Evolutionary conservation across 2,329 filamentous ascomycete genomes (phyloP).

Genomic region (Sarocladium brachiariae): DNA sequence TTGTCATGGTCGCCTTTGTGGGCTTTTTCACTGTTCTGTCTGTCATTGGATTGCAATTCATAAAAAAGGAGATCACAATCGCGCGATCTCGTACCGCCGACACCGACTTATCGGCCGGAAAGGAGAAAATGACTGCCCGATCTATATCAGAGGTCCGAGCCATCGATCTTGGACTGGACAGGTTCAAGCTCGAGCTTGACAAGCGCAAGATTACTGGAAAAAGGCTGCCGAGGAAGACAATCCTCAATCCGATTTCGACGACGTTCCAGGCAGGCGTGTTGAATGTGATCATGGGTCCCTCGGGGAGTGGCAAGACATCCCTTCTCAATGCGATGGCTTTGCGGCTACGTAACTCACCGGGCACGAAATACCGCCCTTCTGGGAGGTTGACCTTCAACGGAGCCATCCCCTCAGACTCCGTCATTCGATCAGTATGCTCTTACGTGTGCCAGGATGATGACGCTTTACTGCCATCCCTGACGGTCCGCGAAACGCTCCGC

Average conservation of each 20-base stretch:
- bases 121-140: conserved; percentile 57
- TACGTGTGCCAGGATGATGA: conserved; percentile 77
- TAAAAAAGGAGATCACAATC: conserved; percentile 63
- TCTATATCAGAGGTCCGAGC: conserved; percentile 47
- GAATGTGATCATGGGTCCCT: conserved; percentile 76
- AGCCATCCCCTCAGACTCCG: conserved; percentile 57
- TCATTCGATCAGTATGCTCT: conserved; percentile 65
- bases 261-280: conserved; percentile 61
- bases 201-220: conserved; percentile 50
- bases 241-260: conserved; percentile 60
- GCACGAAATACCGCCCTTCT: conserved; percentile 53
- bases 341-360: conserved; percentile 53
- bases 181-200: conserved; percentile 57
- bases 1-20: conserved; percentile 55
- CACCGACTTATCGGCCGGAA: conserved; percentile 59
- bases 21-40: conserved; percentile 57
- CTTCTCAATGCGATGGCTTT: conserved; percentile 67
- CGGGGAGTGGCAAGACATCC: conserved; percentile 70
- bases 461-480: conserved; percentile 64
- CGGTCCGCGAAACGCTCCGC: conserved; percentile 65
- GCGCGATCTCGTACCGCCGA: conserved; percentile 53
- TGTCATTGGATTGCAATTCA: conserved; percentile 54
- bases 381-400: conserved; percentile 66
- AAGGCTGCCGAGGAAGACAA: conserved; percentile 47
- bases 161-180: conserved; percentile 58